These are phyloP conservation scores for Limnanthes douglasii DNA, from an alignment of 345 rosid genomes.

Conservation along the genomic window DNA sequence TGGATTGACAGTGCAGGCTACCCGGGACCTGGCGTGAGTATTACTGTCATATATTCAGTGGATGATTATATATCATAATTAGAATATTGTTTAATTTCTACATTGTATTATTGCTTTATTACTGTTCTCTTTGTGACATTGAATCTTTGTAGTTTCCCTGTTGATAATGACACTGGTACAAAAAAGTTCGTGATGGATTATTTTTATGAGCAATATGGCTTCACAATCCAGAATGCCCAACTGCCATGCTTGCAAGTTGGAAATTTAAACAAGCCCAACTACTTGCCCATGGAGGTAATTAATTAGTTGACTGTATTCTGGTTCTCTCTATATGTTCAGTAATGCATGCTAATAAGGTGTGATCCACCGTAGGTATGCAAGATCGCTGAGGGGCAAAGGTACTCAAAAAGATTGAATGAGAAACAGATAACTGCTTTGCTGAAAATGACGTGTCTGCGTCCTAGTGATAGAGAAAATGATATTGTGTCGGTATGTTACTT, in stretches of 20 bases:
- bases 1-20: constrained; percentile 27
- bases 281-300: constrained; percentile 32
- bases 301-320: not conserved
- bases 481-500: constrained; percentile 29
- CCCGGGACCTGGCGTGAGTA: constrained; percentile 20
- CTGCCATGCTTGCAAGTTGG: constrained; percentile 31
- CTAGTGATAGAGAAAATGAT: constrained; percentile 17
- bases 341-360: not conserved
- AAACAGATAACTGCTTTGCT: constrained; percentile 25
- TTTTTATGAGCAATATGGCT: constrained; percentile 23
- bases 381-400: constrained; percentile 28
- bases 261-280: constrained; percentile 17
- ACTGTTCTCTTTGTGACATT: not conserved
- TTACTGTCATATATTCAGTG: not conserved
- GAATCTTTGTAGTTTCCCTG: constrained; percentile 15
- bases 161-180: constrained; percentile 24
- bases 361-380: constrained; percentile 20
- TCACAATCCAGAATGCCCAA: constrained; percentile 15
- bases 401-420: constrained; percentile 22
- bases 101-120: not conserved
- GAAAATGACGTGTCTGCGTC: constrained; percentile 25
- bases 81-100: not conserved
- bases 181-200: constrained; percentile 28
- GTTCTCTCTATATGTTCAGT: not conserved
- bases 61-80: not conserved